A percentile compares a stretch with the other conserved stretches of the same genome.
These are phyloP conservation scores for Solanum ossicruentum DNA, from an alignment of 257 asterid genomes.

Conservation along the genomic window DNA sequence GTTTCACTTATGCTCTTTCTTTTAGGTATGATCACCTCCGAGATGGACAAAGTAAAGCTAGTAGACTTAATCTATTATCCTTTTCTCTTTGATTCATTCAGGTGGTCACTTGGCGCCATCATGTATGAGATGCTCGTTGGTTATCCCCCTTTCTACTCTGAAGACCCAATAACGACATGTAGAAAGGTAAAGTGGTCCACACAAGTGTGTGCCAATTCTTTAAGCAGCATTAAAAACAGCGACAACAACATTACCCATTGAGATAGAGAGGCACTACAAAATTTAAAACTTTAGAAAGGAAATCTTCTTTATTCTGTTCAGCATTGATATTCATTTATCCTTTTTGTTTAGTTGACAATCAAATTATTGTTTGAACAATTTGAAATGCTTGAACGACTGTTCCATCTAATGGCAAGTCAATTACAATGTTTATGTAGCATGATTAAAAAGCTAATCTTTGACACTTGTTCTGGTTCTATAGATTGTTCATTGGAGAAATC, in stretches of 20 bases:
- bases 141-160: slow-evolving; percentile 82
- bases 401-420: not conserved
- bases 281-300: not conserved
- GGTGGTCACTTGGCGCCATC: slow-evolving; percentile 96
- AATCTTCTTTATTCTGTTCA: not conserved
- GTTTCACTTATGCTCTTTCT: not conserved
- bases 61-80: not conserved
- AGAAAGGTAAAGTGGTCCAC: slow-evolving; percentile 39
- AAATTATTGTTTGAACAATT: not conserved
- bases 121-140: slow-evolving; percentile 95
- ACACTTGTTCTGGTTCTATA: slow-evolving; percentile 7
- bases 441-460: not conserved
- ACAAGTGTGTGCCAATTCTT: not conserved
- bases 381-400: not conserved
- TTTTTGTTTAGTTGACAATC: not conserved
- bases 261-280: not conserved
- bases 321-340: not conserved
- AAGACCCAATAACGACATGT: slow-evolving; percentile 77
- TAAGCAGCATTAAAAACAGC: not conserved
- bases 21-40: not conserved
- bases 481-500: slow-evolving; percentile 71
- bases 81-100: slow-evolving; percentile 11
- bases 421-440: not conserved
- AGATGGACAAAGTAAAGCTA: not conserved
- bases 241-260: not conserved